These are phyloP conservation scores for Chlamydomonas schloesseri DNA, from an alignment of 139 green algal genomes.

Conservation along the genomic window DNA sequence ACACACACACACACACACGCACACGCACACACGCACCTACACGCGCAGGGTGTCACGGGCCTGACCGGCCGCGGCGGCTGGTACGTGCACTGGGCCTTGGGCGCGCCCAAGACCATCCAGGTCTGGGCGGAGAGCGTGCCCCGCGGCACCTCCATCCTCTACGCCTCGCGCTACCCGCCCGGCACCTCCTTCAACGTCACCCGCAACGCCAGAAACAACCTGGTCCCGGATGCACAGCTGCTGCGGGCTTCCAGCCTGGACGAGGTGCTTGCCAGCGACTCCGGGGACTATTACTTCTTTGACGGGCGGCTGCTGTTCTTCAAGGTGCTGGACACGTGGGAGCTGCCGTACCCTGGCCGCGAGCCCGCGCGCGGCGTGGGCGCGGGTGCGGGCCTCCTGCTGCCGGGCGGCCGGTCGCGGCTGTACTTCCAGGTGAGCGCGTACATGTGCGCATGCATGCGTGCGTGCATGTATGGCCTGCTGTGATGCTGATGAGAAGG, in stretches of 20 bases:
- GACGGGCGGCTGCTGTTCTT: neutral
- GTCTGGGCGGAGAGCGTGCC: slow-evolving; percentile 33
- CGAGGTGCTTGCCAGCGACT: neutral
- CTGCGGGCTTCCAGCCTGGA: neutral
- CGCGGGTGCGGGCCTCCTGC: no score
- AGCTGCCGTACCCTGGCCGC: no score
- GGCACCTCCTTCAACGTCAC: slow-evolving; percentile 43
- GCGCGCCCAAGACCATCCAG: neutral
- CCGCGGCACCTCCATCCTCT: slow-evolving; percentile 48
- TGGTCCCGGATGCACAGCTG: neutral
- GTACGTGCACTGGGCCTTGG: slow-evolving; percentile 6
- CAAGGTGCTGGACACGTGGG: no score
- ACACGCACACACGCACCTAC: no score
- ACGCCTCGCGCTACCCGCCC: slow-evolving; percentile 57
- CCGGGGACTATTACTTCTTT: neutral
- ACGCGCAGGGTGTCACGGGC: neutral
- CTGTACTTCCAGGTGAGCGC: no score
- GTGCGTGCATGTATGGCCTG: no score
- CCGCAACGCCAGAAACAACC: neutral
- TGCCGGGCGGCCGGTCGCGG: no score
- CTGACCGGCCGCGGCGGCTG: neutral
- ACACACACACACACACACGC: no score
- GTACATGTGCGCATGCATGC: no score
- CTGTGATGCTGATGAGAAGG: no score
- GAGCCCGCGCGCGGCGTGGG: no score